Base-by-base conservation (phyloP, 164 flowering plant species). In the Vitis vinifera region DNA sequence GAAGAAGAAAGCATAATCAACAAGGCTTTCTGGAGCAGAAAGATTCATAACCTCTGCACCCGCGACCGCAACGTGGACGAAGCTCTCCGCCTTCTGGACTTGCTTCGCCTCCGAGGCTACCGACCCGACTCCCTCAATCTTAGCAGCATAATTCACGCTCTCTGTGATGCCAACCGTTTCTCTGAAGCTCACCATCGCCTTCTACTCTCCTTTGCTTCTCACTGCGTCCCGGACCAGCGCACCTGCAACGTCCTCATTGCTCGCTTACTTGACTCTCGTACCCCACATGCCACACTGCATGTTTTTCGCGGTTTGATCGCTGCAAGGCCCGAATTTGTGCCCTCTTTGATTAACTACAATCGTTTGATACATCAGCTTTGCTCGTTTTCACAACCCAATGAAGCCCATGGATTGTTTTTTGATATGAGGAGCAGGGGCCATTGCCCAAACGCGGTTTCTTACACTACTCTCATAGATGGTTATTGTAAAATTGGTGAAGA, bases 171-270 rank as follows among this genome's bases (percentile, higher is more conserved):
- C 55, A 12, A 55, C 57, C 91, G 98, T 53, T 91, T 83, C 76
- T 23, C 78, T 27, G 96, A 95, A 73, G 99, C 99, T 57, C 98
- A 85, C 80, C 82, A 73, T 31, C 88, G 85, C 6, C 72, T 92
- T 52, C 79, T 78, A 27, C 75, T 78, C 59, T 79, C 69, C 71
- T 50, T 89, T 10, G 55, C 83, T 13, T 76, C 92, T 10, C 53
- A 66, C 14, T 81, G 68, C 60, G 72, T 85, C 65, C 93, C 94
- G 5, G 90, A 95, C 62, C 89, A 86, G 65, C 94, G 94, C 23
- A 89, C 98, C 6, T 86, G 90, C 81, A 95, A 95, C 71, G 84
- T 90, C 14, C 84, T 95, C 67, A 81, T 95, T 52, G 90, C 94
- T 8, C 85, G 91, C 15, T 82, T 95, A n/a, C 89, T 92, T 0